Conservation (phyloP, 257 asterid species). For the Cruciata laevipes region DNA sequence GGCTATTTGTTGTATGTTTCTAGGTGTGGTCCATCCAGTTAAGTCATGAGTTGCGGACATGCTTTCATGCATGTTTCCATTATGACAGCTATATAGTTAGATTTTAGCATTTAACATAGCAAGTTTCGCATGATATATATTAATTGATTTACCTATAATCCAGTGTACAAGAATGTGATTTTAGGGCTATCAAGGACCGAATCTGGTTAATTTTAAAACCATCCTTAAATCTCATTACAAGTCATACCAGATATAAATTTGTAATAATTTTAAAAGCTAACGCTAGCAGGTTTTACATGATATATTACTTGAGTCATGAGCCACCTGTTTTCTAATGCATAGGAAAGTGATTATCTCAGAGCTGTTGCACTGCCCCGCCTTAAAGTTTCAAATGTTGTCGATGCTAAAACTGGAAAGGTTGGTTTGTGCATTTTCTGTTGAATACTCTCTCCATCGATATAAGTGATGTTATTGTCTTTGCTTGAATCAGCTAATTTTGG, state of each 20-base stretch:
- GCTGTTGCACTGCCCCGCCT: slow-evolving; percentile 68
- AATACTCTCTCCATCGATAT: not conserved
- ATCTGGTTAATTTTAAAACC: too few relatives aligned
- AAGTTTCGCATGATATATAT: too few relatives aligned
- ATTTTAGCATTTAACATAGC: too few relatives aligned
- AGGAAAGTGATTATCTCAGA: slow-evolving; percentile 89
- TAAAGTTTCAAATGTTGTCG: slow-evolving; percentile 71
- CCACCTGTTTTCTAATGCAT: slow-evolving; percentile 13
- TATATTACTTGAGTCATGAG: not conserved
- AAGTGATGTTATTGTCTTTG: not conserved
- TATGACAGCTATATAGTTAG: too few relatives aligned
- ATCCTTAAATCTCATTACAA: too few relatives aligned
- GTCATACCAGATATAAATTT: too few relatives aligned
- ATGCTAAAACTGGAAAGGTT: slow-evolving; percentile 83
- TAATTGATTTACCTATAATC: too few relatives aligned
- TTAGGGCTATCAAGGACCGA: too few relatives aligned
- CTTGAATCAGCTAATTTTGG: too few relatives aligned
- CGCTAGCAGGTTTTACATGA: not conserved
- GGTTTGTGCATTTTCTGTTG: slow-evolving; percentile 34
- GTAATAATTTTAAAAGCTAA: too few relatives aligned
- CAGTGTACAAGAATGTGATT: too few relatives aligned
- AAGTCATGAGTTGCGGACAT: not conserved
- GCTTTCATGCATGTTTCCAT: not conserved
- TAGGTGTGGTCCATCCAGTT: too few relatives aligned
- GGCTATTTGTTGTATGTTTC: not conserved